Percentiles rank a stretch among this genome's conserved stretches.
phyloP scores from a whole-genome alignment of 805 yeast species.

The Metschnikowia anglica region DNA sequence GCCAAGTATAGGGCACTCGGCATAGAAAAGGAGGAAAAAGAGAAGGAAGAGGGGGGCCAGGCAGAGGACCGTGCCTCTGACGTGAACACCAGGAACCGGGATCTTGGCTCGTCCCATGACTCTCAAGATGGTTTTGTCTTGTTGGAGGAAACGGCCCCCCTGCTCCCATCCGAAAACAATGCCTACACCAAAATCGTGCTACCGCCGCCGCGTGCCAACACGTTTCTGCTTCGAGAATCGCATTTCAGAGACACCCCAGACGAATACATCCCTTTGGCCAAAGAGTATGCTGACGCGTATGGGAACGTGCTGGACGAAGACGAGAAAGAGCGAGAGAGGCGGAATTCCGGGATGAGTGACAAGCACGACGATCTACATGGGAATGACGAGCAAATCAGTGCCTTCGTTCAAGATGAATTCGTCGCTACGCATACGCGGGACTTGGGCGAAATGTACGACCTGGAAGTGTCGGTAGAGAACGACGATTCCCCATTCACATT shows the following conservation, averaged over 20 bases:
- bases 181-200: slow-evolving; percentile 13
- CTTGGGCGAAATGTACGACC: slow-evolving; percentile 17
- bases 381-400: too few species aligned
- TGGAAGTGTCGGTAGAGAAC: slow-evolving; percentile 15
- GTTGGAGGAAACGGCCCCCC: not conserved
- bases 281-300: slow-evolving; percentile 17
- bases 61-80: too few species aligned
- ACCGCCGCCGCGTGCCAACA: not conserved
- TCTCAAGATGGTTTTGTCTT: not conserved
- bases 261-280: slow-evolving; percentile 5
- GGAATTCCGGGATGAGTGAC: not conserved
- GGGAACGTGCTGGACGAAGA: slow-evolving; percentile 18
- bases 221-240: slow-evolving; percentile 14
- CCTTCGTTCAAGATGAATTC: too few species aligned
- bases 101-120: too few species aligned
- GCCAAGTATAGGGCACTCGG: slow-evolving; percentile 5
- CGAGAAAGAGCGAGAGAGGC: not conserved
- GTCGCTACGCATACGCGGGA: not conserved
- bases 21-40: not conserved
- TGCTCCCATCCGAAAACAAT: slow-evolving; percentile 19
- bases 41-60: too few species aligned
- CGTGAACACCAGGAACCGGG: too few species aligned
- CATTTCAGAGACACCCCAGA: slow-evolving; percentile 14
- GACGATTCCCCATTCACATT: not conserved
- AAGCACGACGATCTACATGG: not conserved